phyloP scores from a whole-genome alignment of 192 early-diverging fungal species.

The Backusella mclennaniae region DNA sequence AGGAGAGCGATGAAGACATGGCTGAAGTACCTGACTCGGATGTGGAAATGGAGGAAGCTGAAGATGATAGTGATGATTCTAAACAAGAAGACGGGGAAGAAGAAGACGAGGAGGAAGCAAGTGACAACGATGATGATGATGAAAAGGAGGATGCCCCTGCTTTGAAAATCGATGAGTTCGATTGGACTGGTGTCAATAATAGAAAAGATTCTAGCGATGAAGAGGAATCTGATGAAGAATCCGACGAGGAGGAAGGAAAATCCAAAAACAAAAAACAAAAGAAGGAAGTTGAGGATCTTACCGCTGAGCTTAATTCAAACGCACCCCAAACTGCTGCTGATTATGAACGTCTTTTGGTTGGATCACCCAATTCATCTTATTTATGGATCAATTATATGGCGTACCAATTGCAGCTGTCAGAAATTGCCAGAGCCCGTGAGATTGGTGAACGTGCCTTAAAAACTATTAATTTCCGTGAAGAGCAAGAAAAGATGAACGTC shows the following conservation, averaged over 20 bases:
- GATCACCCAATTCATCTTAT: constrained; percentile 94
- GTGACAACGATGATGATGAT: constrained; percentile 35
- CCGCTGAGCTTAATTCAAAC: constrained; percentile 61
- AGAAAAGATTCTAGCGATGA: constrained; percentile 49
- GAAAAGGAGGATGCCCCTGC: constrained; percentile 24
- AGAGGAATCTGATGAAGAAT: constrained; percentile 24
- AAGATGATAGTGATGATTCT: constrained; percentile 38
- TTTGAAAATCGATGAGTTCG: constrained; percentile 34
- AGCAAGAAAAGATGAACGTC: constrained; percentile 97
- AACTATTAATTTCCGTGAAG: constrained; percentile 87
- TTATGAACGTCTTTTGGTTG: constrained; percentile 91
- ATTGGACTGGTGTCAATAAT: constrained; percentile 43
- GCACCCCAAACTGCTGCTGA: constrained; percentile 79
- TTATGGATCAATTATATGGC: constrained; percentile 99
- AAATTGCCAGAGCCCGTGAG: constrained; percentile 89
- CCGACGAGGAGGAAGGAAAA: constrained; percentile 30
- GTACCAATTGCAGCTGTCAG: constrained; percentile 92
- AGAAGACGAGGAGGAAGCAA: constrained; percentile 21
- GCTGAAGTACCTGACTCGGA: constrained; percentile 37
- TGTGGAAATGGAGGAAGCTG: constrained; percentile 18
- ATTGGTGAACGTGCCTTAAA: constrained; percentile 94
- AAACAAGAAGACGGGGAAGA: constrained; percentile 14
- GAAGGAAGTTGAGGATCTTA: constrained; percentile 61
- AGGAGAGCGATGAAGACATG: constrained; percentile 35
- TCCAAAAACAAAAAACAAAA: constrained; percentile 60